A percentile compares a stretch with the other conserved stretches of the same genome.
phyloP scores from a whole-genome alignment of 1,284 basidiomycete species.

The Sphaerobolus stellatus region DNA sequence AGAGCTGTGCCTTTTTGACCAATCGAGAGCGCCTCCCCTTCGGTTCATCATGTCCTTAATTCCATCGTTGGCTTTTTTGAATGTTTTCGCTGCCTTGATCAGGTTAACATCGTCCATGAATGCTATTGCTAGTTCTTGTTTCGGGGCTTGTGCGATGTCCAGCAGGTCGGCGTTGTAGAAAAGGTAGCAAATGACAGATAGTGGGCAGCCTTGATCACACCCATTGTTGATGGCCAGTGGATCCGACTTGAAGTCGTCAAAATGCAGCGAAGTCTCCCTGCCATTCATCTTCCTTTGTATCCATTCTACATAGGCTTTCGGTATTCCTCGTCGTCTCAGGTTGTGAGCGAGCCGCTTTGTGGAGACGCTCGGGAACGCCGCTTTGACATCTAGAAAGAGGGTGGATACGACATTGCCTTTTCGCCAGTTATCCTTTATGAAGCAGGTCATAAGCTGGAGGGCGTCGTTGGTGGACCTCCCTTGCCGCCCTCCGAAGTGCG shows the following conservation, averaged over 20 bases:
- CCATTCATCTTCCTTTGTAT: conserved; percentile 18
- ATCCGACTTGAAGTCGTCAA: conserved; percentile 29
- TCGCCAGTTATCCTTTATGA: no score
- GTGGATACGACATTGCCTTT: no score
- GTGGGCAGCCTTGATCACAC: no score
- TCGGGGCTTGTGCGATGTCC: background rate
- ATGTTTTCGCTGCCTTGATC: conserved; percentile 3
- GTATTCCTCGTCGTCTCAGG: conserved; percentile 28
- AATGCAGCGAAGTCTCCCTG: conserved; percentile 24
- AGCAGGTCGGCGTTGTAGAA: no score
- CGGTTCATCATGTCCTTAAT: conserved; percentile 25
- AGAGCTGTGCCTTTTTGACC: conserved; percentile 22
- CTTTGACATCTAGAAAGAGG: no score
- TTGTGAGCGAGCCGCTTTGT: conserved; percentile 30
- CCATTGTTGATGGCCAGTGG: conserved; percentile 21
- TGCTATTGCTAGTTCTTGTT: conserved; percentile 15
- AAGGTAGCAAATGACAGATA: no score
- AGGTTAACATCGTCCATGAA: conserved; percentile 18
- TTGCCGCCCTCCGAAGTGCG: no score
- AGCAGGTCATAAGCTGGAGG: no score
- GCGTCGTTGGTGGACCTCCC: no score
- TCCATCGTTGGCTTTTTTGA: conserved; percentile 17
- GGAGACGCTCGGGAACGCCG: conserved; percentile 32
- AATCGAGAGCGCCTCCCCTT: conserved; percentile 20
- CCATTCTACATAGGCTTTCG: conserved; percentile 22